Conservation (phyloP, 2,329 filamentous ascomycete genomes). For the Didymellaceae sp. region DNA sequence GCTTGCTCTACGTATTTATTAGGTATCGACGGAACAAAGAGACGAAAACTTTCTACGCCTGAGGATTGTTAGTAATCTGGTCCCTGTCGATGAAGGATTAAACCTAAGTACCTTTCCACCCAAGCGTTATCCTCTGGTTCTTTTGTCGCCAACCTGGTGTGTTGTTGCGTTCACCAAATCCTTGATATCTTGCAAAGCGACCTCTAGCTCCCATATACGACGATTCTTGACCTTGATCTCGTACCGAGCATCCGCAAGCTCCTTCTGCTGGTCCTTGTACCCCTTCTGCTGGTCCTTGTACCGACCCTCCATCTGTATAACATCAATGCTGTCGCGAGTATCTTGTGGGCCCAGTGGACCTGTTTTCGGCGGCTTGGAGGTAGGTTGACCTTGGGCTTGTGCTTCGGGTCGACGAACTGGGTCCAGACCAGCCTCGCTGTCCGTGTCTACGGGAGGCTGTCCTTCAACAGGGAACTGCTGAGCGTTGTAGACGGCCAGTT, state of each 20-base stretch:
- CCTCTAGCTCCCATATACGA: conserved; percentile 1
- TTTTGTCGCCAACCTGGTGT: not conserved
- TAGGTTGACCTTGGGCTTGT: not conserved
- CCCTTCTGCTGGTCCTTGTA: not conserved
- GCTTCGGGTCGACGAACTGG: not conserved
- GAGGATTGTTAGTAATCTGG: too few relatives aligned
- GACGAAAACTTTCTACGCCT: too few relatives aligned
- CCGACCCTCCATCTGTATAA: too few relatives aligned
- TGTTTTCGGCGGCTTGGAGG: too few relatives aligned
- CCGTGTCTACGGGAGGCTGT: not conserved
- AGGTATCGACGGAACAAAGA: too few relatives aligned
- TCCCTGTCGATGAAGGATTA: too few relatives aligned
- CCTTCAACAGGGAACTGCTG: not conserved
- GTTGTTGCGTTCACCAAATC: not conserved
- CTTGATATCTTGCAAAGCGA: conserved; percentile 1
- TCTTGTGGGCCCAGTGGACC: too few relatives aligned
- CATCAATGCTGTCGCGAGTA: too few relatives aligned
- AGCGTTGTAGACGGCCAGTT: not conserved
- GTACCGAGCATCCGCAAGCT: not conserved
- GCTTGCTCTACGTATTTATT: too few relatives aligned
- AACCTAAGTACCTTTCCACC: too few relatives aligned
- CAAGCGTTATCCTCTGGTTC: not conserved
- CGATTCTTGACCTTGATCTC: not conserved
- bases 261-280: not conserved
- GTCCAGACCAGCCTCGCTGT: not conserved